Conservation (phyloP, 2,329 filamentous ascomycete genomes). For the Phialocephala subalpina region DNA sequence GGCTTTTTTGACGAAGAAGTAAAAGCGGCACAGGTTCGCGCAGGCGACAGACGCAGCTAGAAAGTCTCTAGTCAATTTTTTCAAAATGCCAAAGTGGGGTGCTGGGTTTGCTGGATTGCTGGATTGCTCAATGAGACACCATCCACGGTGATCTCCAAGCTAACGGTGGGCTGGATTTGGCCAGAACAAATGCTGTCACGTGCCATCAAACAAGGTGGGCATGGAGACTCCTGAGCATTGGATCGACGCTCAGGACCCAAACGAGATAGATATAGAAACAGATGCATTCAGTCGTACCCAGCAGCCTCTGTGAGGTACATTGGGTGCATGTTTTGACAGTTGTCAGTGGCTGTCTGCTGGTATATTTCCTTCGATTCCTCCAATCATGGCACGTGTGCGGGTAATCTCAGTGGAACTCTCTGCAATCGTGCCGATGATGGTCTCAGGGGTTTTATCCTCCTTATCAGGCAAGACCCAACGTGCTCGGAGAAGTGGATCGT, state of each 20-base stretch:
- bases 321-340: neutral
- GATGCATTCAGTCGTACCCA: slow-evolving; percentile 3
- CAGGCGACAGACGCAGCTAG: too few relatives aligned
- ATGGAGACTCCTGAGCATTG: neutral
- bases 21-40: too few relatives aligned
- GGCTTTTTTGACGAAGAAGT: too few relatives aligned
- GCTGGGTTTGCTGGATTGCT: neutral
- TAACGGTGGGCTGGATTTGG: neutral
- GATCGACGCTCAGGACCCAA: neutral
- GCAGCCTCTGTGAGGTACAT: neutral
- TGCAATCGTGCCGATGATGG: slow-evolving; percentile 17
- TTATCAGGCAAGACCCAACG: slow-evolving; percentile 25
- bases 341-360: slow-evolving; percentile 10
- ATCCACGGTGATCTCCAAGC: slow-evolving; percentile 3
- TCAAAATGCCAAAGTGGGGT: neutral
- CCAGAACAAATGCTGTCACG: neutral
- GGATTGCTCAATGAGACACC: slow-evolving; percentile 5
- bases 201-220: neutral
- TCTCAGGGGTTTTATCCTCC: slow-evolving; percentile 28
- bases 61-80: neutral
- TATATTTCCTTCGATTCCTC: slow-evolving; percentile 6
- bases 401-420: slow-evolving; percentile 29
- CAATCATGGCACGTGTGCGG: slow-evolving; percentile 25
- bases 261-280: slow-evolving; percentile 8
- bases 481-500: slow-evolving; percentile 24